Base-by-base conservation (phyloP, 371 early-diverging fungal species). In the Haplosporangium sp. region DNA sequence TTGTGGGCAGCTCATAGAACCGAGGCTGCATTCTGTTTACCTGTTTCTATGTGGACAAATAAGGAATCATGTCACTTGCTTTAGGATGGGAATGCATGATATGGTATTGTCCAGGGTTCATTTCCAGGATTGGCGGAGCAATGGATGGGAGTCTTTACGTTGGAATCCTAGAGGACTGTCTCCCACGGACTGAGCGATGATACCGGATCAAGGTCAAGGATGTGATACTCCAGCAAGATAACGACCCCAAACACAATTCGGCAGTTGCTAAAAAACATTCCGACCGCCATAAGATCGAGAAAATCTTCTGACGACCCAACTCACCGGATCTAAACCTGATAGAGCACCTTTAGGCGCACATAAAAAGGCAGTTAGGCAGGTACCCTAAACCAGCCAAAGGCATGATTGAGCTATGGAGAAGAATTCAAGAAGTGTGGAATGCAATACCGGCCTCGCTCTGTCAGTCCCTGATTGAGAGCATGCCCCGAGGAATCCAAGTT, bases 391-490 rank as follows among this genome's bases (percentile, higher is more conserved):
- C n/a, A n/a, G n/a, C n/a, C n/a, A n/a, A n/a, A 42, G 57, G 57
- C 7, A 42, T 42, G 3, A 6, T 42, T 10, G 43, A 56, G 29
- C 42, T 56, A 1, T 37, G 57, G 41, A 6, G 42, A 42, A 42
- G 18, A 20, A 40, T 56, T 42, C 41, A 56, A 20, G 41, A 56
- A 9, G 18, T 21, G 20, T 41, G 57, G 2, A 41, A 52, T 5
- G 36, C 20, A 6, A 52, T 52, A 1, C 20, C 2, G 1, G 1
- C 23, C 20, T 52, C 52, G 36, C 10, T 20, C 52, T 52, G 21
- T 13, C 52, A 52, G 8, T 52, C 52, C 20, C n/a, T 52, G 20
- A 52, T 52, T 21, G 52, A 52, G 23, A 52, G 52, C 23, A 52
- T 52, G 52, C 52, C 52, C 5, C 52, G 8, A 7, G 29, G 52